These are phyloP conservation scores for Colletotrichum zoysiae DNA, from an alignment of 2,329 filamentous ascomycete genomes.

Conservation along the genomic window DNA sequence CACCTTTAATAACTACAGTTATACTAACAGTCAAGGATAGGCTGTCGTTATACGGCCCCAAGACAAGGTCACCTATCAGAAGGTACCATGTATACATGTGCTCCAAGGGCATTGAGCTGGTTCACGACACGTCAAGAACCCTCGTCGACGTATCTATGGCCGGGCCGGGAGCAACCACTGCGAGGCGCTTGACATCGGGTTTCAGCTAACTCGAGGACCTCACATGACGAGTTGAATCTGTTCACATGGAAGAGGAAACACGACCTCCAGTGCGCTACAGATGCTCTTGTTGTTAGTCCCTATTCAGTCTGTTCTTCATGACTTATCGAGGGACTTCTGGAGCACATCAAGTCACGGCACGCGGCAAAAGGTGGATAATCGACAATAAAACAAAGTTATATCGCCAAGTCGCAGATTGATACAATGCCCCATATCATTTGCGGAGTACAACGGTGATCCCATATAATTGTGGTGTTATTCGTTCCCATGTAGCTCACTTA, in stretches of 20 bases:
- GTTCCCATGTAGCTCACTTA: too few relatives aligned
- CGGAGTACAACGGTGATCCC: not conserved
- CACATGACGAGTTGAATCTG: too few relatives aligned
- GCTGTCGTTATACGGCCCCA: not conserved
- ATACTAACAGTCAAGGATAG: too few relatives aligned
- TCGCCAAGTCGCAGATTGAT: not conserved
- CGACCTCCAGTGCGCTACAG: too few relatives aligned
- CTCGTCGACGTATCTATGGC: not conserved
- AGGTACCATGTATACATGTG: not conserved
- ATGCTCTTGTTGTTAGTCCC: not conserved
- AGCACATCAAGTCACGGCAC: not conserved
- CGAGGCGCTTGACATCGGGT: not conserved
- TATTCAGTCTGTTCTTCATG: not conserved
- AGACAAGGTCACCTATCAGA: too few relatives aligned
- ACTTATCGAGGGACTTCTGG: too few relatives aligned
- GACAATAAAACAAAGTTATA: not conserved
- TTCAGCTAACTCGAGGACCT: too few relatives aligned
- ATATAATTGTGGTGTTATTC: not conserved
- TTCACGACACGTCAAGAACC: not conserved
- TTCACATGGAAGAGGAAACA: not conserved
- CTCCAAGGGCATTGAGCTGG: not conserved
- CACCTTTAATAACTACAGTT: too few relatives aligned
- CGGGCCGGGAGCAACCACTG: not conserved
- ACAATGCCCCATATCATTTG: not conserved
- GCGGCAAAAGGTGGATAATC: not conserved